Evolutionary conservation across 345 rosid genomes (phyloP).

Genomic region (Rhodomyrtus tomentosa): DNA sequence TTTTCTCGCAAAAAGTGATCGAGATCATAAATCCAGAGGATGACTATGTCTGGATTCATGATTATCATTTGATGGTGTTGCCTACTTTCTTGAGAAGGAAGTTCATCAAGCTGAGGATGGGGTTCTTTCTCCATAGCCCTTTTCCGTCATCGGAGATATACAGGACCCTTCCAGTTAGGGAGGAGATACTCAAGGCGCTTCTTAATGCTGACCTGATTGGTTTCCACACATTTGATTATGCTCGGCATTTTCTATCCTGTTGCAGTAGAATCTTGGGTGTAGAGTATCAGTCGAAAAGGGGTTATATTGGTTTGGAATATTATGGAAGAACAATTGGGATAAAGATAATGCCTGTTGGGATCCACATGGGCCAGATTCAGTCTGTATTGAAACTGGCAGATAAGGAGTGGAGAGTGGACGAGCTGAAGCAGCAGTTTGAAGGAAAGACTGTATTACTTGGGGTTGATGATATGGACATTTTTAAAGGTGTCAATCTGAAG

Average conservation of each 20-base stretch:
- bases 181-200: constrained; percentile 62
- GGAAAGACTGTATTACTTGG: constrained; percentile 66
- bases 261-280: constrained; percentile 68
- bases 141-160: constrained; percentile 78
- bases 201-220: constrained; percentile 66
- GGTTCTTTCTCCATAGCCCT: constrained; percentile 68
- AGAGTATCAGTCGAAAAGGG: constrained; percentile 69
- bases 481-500: constrained; percentile 69
- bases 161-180: constrained; percentile 66
- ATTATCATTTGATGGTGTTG: constrained; percentile 75
- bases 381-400: constrained; percentile 54
- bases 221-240: constrained; percentile 88
- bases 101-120: constrained; percentile 63
- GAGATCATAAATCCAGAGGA: constrained; percentile 73
- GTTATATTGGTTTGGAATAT: constrained; percentile 66
- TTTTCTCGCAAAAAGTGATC: constrained; percentile 61
- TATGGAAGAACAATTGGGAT: constrained; percentile 71
- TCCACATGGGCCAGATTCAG: constrained; percentile 70
- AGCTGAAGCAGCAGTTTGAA: constrained; percentile 59
- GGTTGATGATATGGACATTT: constrained; percentile 78
- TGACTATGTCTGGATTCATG: constrained; percentile 73
- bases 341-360: constrained; percentile 78
- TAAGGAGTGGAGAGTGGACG: constrained; percentile 59
- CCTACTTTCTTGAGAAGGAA: constrained; percentile 62
- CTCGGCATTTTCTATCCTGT: constrained; percentile 80